Base-by-base conservation (phyloP, 805 yeast species). In the Zygotorulaspora chibaensis region DNA sequence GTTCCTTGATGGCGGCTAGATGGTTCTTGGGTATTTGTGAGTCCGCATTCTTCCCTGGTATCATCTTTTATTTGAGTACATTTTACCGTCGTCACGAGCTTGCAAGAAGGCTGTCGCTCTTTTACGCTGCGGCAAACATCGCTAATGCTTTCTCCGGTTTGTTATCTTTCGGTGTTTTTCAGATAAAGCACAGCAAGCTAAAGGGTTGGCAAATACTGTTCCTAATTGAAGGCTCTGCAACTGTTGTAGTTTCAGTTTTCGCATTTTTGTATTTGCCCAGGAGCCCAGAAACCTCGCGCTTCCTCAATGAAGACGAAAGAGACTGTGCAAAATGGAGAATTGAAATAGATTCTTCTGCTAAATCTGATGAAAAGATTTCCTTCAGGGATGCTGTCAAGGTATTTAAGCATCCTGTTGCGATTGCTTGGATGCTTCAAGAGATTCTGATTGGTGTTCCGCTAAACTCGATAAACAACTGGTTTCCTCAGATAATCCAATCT, bases 181-280 rank as follows among this genome's bases (percentile, higher is more conserved):
- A 73, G 53, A 72, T 73, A 45, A 54, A 67, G 40, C 51, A 57
- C 38, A 55, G 65, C 18, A 50, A 53, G 12, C 59, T 74, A 29
- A 56, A 67, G 12, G 79, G 79, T 3, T 75, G 79, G 79, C 73
- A 73, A 50, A 70, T 70, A 40, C 58, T 75, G 44, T 74, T 74
- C 52, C 55, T 75, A 76, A 74, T 69, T 9, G 71, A 69, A 45
- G 77, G 78, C 31, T 47, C 56, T 27, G 57, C 73, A n/a, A 71
- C 76, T 23, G 65, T 74, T 27, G 69, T 77, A 7, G 74, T 77
- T 43, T 69, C 58, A 56, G 59, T 46, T 51, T 58, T 46, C 63
- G 69, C 45, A 37, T 69, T 38, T 51, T 67, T 38, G 50, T 65
- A 62, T 46, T 66, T 68, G 58, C 84, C 82, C 16, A 50, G 68